Conservation (phyloP, 1,284 basidiomycete species). For the Quambalaria eucalypti region DNA sequence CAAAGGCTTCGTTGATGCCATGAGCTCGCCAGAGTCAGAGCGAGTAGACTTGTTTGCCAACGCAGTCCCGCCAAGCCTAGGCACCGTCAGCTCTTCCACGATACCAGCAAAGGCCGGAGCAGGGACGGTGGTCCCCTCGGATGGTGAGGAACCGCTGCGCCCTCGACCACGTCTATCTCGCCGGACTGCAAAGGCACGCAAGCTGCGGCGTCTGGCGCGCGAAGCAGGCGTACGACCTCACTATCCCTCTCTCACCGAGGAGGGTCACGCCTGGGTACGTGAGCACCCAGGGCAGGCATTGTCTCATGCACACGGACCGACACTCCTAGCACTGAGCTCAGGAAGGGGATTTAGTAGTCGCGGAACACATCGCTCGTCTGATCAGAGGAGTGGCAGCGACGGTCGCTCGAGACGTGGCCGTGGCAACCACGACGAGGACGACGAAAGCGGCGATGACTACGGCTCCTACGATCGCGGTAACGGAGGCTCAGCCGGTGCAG, state of each 20-base stretch:
- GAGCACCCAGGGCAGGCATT: constrained; percentile 1
- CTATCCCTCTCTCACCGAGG: constrained; percentile 14
- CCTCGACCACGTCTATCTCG: neutral
- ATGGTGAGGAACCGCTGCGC: no score
- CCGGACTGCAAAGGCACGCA: neutral
- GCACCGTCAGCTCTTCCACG: no score
- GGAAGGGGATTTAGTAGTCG: constrained; percentile 23
- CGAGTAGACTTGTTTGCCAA: no score
- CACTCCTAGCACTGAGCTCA: constrained; percentile 3
- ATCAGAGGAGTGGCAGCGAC: neutral
- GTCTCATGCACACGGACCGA: neutral
- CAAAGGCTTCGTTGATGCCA: neutral
- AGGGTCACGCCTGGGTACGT: constrained; percentile 7
- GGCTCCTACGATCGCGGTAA: constrained; percentile 11
- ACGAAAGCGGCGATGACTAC: constrained; percentile 27
- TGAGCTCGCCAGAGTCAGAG: neutral
- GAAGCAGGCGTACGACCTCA: constrained; percentile 1
- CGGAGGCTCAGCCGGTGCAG: constrained; percentile 13
- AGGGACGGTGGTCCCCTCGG: no score
- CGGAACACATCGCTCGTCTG: neutral
- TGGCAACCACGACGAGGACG: constrained; percentile 3
- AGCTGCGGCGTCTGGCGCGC: neutral
- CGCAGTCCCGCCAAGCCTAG: no score
- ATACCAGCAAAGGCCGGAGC: no score
- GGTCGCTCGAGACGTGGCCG: constrained; percentile 3